Conservation (phyloP, 306 rosid species). For the Fragaria vesca region DNA sequence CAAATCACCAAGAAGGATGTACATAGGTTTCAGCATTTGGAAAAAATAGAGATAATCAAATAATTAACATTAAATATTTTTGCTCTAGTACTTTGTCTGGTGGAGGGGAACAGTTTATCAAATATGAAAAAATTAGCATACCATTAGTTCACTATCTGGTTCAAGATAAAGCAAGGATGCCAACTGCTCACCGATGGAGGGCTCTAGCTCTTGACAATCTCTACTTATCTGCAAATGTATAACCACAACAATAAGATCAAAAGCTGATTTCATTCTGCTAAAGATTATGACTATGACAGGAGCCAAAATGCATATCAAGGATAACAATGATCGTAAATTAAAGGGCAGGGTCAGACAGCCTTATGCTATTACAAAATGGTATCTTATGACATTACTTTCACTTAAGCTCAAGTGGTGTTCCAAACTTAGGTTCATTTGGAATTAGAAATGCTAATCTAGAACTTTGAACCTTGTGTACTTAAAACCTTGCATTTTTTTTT, state of each 20-base stretch:
- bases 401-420: neutral
- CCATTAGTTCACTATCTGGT: conserved; percentile 99
- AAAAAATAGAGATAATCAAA: neutral
- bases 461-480: neutral
- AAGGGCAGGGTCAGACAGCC: neutral
- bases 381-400: neutral
- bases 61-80: neutral
- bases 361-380: neutral
- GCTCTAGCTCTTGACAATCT: conserved; percentile 98
- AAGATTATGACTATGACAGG: neutral
- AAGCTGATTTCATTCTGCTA: neutral
- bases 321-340: neutral
- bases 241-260: conserved; percentile 19
- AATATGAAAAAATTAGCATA: conserved; percentile 37
- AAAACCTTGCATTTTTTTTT: neutral
- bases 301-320: neutral
- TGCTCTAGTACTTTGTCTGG: neutral
- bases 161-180: conserved; percentile 96
- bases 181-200: conserved; percentile 90
- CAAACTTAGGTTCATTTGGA: neutral
- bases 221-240: conserved; percentile 85
- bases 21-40: neutral
- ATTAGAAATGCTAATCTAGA: neutral
- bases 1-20: neutral
- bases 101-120: neutral